Evolutionary conservation across 495 filamentous ascomycete species (phyloP).

Genomic region (Hyaloscypha variabilis): DNA sequence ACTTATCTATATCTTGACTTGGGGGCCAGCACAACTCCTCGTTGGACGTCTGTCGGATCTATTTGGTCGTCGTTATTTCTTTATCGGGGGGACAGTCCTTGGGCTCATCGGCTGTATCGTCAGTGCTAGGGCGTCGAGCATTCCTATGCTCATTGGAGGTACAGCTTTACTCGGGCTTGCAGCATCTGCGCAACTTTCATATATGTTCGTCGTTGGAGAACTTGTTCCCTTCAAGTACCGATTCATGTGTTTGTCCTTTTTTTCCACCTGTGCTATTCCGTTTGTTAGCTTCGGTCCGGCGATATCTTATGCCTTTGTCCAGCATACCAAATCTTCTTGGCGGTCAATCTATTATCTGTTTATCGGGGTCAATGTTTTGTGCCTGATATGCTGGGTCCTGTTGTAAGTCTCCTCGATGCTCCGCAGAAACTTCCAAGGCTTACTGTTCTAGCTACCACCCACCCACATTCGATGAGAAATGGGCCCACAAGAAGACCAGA

Average conservation of each 20-base stretch:
- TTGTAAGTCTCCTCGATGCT: slow-evolving; percentile 7
- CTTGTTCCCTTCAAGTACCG: slow-evolving; percentile 21
- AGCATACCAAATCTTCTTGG: slow-evolving; percentile 23
- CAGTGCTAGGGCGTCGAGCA: slow-evolving; percentile 43
- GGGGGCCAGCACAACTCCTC: slow-evolving; percentile 25
- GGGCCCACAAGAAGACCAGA: slow-evolving; percentile 14
- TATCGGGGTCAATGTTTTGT: slow-evolving; percentile 33
- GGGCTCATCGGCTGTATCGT: slow-evolving; percentile 46
- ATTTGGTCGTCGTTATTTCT: slow-evolving; percentile 55
- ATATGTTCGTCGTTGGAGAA: slow-evolving; percentile 8
- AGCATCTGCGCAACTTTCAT: slow-evolving; percentile 33
- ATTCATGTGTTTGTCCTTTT: neutral
- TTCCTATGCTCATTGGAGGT: slow-evolving; percentile 45
- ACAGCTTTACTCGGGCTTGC: slow-evolving; percentile 35
- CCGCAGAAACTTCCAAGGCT: neutral
- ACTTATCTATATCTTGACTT: slow-evolving; percentile 37
- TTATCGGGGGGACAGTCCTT: slow-evolving; percentile 44
- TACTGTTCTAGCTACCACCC: slow-evolving; percentile 28
- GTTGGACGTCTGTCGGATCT: slow-evolving; percentile 44
- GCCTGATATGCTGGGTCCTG: slow-evolving; percentile 32
- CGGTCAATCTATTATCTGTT: slow-evolving; percentile 41
- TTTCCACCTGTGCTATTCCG: slow-evolving; percentile 36
- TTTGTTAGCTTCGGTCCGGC: slow-evolving; percentile 13
- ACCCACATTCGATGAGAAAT: slow-evolving; percentile 30
- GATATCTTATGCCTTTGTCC: slow-evolving; percentile 35